These are phyloP conservation scores for Leccinum barrowsii DNA, from an alignment of 768 basidiomycete genomes.

Conservation along the genomic window DNA sequence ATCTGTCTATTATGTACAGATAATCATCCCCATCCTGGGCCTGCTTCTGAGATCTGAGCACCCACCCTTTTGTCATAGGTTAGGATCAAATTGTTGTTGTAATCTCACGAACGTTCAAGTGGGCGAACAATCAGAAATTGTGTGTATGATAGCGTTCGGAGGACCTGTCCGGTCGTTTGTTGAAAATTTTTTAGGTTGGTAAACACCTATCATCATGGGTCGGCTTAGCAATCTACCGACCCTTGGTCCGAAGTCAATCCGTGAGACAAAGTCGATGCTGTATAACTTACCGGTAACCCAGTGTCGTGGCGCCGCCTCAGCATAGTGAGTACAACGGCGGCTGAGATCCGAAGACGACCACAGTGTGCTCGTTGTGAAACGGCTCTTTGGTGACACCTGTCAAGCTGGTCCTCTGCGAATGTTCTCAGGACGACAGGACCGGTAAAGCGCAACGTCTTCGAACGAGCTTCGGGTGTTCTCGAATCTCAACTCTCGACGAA, in stretches of 20 bases:
- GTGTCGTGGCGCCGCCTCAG: neutral
- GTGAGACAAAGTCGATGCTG: neutral
- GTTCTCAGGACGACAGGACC: constrained; percentile 2
- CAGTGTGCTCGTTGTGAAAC: constrained; percentile 4
- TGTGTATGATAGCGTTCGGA: neutral
- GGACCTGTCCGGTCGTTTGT: neutral
- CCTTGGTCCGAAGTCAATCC: neutral
- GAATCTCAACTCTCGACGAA: neutral
- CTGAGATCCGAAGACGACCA: neutral
- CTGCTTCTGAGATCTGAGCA: neutral
- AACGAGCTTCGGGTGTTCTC: constrained; percentile 3
- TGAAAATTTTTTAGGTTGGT: neutral
- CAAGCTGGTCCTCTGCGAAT: neutral
- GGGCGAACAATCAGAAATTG: neutral
- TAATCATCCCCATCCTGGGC: neutral
- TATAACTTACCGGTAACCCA: neutral
- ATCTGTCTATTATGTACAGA: neutral
- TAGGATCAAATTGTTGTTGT: neutral
- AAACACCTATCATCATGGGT: neutral
- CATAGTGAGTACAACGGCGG: neutral
- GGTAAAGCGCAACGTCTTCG: neutral
- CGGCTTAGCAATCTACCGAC: neutral
- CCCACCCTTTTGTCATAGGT: neutral
- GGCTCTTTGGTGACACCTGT: constrained; percentile 1
- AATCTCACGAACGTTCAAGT: neutral